phyloP scores from a whole-genome alignment of 371 early-diverging fungal genomes.

The Lichtheimia ornata region DNA sequence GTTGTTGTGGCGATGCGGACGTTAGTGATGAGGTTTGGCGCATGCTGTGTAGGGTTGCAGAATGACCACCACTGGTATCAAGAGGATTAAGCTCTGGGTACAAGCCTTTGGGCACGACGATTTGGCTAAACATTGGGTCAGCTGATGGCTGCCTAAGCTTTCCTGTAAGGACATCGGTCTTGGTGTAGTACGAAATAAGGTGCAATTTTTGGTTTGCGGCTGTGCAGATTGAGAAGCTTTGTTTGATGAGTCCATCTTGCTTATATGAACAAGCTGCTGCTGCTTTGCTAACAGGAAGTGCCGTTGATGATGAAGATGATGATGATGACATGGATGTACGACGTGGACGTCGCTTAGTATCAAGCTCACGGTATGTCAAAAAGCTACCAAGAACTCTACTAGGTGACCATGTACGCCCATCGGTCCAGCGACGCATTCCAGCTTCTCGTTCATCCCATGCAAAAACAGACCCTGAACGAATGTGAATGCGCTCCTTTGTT shows the following conservation, averaged over 20 bases:
- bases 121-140: constrained; percentile 53
- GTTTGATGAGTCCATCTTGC: constrained; percentile 61
- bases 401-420: constrained; percentile 85
- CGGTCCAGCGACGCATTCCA: constrained; percentile 91
- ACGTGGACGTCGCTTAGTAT: constrained; percentile 52
- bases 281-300: constrained; percentile 24
- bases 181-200: constrained; percentile 85
- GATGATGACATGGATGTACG: constrained; percentile 26
- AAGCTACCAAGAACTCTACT: constrained; percentile 79
- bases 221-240: constrained; percentile 70
- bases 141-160: constrained; percentile 53
- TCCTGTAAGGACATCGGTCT: constrained; percentile 66
- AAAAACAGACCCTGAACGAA: constrained; percentile 79
- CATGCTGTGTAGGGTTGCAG: constrained; percentile 48
- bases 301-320: constrained; percentile 2
- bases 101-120: constrained; percentile 61
- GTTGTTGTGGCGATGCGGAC: constrained; percentile 4
- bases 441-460: constrained; percentile 88
- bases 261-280: constrained; percentile 55
- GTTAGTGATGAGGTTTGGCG: constrained; percentile 15
- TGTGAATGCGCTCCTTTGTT: constrained; percentile 62
- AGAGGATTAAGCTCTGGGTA: constrained; percentile 63
- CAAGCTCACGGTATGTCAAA: constrained; percentile 76
- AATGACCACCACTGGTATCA: constrained; percentile 49
- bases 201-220: constrained; percentile 80